These are phyloP conservation scores for Rubus parviflorus DNA, from an alignment of 306 rosid genomes.

Conservation along the genomic window DNA sequence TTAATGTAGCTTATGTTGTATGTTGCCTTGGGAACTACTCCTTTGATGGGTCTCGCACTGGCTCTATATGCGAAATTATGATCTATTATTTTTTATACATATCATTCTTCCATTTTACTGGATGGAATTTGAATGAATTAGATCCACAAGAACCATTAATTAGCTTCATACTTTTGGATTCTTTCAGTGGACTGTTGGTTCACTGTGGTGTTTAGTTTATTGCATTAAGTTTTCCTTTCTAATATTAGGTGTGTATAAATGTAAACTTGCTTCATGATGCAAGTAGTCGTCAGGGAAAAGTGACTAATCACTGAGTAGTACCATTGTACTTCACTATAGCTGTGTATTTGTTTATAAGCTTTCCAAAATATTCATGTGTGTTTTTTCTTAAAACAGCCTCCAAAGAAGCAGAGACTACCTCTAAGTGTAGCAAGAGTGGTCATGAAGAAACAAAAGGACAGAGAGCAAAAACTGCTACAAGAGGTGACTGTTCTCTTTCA, in stretches of 20 bases:
- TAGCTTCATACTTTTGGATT: not conserved
- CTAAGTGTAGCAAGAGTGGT: conserved; percentile 68
- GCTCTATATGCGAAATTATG: not conserved
- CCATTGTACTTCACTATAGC: not conserved
- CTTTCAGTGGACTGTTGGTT: not conserved
- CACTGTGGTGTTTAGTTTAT: not conserved
- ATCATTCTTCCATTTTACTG: not conserved
- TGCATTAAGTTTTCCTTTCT: not conserved
- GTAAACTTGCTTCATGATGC: not conserved
- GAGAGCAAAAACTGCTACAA: conserved; percentile 65
- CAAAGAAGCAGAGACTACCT: conserved; percentile 62
- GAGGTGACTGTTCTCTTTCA: conserved; percentile 47
- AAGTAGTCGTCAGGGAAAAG: not conserved
- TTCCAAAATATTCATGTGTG: conserved; percentile 2
- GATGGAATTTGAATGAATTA: not conserved
- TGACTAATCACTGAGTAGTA: not conserved
- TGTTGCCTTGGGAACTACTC: not conserved
- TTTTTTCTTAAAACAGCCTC: conserved; percentile 42
- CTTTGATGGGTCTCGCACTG: not conserved
- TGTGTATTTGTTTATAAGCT: not conserved
- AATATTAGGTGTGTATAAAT: not conserved
- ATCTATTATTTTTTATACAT: not conserved
- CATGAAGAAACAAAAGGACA: conserved; percentile 73
- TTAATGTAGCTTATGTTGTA: no score
- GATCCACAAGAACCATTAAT: not conserved